These are phyloP conservation scores for Phialophora expanda DNA, from an alignment of 2,329 filamentous ascomycete species.

Conservation along the genomic window DNA sequence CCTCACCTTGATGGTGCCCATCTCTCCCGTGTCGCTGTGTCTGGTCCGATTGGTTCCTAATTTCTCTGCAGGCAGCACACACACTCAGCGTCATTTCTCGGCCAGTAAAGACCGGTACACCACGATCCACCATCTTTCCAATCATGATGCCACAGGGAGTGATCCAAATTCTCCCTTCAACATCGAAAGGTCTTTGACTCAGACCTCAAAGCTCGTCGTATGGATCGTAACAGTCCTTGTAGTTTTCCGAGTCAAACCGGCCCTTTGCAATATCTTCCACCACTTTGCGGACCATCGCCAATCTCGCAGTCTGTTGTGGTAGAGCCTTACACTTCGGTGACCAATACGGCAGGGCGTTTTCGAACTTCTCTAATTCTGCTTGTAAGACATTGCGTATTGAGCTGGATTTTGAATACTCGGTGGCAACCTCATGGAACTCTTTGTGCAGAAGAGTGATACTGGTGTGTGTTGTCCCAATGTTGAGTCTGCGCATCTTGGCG, in stretches of 20 bases:
- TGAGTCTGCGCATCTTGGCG: background rate
- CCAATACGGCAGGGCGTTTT: conserved; percentile 4
- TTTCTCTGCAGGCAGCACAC: background rate
- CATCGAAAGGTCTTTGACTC: background rate
- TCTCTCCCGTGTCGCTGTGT: background rate
- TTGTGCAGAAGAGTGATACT: conserved; percentile 1
- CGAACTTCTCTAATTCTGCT: conserved; percentile 1
- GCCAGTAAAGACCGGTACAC: background rate
- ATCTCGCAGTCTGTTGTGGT: background rate
- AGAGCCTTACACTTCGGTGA: conserved; percentile 5
- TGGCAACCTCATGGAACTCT: background rate
- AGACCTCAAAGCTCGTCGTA: background rate
- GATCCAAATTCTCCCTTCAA: background rate
- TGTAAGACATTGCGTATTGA: background rate
- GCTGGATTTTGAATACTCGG: background rate
- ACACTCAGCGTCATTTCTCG: background rate
- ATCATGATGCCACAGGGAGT: background rate
- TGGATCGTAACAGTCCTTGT: conserved; percentile 1
- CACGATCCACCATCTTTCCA: background rate
- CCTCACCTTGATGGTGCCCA: background rate
- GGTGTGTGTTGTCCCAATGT: background rate
- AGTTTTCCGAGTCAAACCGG: background rate
- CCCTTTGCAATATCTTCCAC: background rate
- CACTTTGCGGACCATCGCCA: background rate
- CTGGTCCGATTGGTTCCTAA: background rate